These are phyloP conservation scores for Pouteria campechiana DNA, from an alignment of 179 eudicot genomes.

Conservation along the genomic window DNA sequence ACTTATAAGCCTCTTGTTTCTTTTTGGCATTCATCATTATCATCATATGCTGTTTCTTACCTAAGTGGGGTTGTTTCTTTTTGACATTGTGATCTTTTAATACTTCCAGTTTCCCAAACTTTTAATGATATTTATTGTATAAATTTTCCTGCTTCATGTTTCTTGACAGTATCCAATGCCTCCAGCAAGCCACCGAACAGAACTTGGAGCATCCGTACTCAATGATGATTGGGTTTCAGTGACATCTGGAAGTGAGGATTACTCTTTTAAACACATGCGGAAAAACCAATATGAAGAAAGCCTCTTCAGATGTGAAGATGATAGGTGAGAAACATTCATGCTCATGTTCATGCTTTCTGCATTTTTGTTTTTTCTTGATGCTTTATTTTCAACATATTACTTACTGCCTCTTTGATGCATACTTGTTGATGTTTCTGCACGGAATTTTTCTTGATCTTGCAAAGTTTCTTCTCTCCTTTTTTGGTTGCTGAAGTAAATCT, in stretches of 20 bases:
- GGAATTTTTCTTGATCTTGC: too few species aligned
- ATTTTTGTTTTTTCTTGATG: too few species aligned
- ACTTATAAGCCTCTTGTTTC: conserved; percentile 1
- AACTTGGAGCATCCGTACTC: conserved; percentile 64
- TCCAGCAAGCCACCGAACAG: conserved; percentile 75
- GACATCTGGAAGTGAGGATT: conserved; percentile 96
- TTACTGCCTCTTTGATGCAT: too few species aligned
- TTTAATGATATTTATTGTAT: too few species aligned
- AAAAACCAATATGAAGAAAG: conserved; percentile 95
- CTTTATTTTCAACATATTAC: too few species aligned
- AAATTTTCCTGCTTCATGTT: too few species aligned
- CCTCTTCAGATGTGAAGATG: conserved; percentile 96
- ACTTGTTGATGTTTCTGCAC: too few species aligned
- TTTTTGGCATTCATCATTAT: neutral
- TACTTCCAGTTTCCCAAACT: too few species aligned
- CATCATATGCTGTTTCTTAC: conserved; percentile 6
- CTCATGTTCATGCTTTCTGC: too few species aligned
- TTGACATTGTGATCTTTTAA: conserved; percentile 5
- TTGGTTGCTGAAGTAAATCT: too few species aligned
- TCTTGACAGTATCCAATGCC: conserved; percentile 95
- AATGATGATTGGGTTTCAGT: conserved; percentile 95
- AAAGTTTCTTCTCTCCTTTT: too few species aligned
- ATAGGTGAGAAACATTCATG: conserved; percentile 58
- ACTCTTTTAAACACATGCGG: conserved; percentile 93
- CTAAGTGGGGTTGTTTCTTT: neutral